Base-by-base conservation (phyloP, 352 stramenopile genomes). In the Albugo laibachii region DNA sequence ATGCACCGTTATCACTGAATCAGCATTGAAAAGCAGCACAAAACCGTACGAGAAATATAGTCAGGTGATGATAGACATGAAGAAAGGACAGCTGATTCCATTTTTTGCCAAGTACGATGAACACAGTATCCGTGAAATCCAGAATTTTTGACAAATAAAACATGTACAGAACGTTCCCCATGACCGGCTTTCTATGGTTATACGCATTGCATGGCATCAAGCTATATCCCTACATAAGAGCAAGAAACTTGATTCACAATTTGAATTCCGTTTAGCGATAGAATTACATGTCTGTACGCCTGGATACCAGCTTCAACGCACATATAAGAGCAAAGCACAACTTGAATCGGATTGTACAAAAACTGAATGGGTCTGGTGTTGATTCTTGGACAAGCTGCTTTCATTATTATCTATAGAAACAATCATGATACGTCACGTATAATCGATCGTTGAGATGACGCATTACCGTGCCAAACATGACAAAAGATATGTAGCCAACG, bases 71-170 rank as follows among this genome's bases (percentile, higher is more conserved):
- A 80, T 98, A 99, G 31, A 97, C 86, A 66, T 98, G 93, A 41
- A 98, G 61, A 69, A 98, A 97, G 11, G 79, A 95, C 39, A 98
- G 83, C 64, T 96, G 92, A 58, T 94, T 93, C 89, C 88, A 97
- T 59, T 97, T 97, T 67, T 97, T 97, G 53, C 89, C 85, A 19
- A 96, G 55, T 49, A 99, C 86, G 61, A 99, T 99, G 69, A 99
- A 98, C 63, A 98, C 81, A 34, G 87, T 96, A 69, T 96, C 86
- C 49, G 65, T 64, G 49, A 93, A 91, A 56, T 96, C 86, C 15
- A 95, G 63, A 36, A 95, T 65, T 76, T 99, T 98, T 50, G 84
- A 97, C 48, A 98, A 65, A 73, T 96, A 99, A 62, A 99, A 99
- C 13, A 99, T 67, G 81, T 95, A 99, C 11, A 98, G 56, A 19